Percentiles rank a stretch among this genome's conserved stretches.
These are phyloP conservation scores for Acidiella bohemica DNA, from an alignment of 495 filamentous ascomycete genomes.

Conservation along the genomic window DNA sequence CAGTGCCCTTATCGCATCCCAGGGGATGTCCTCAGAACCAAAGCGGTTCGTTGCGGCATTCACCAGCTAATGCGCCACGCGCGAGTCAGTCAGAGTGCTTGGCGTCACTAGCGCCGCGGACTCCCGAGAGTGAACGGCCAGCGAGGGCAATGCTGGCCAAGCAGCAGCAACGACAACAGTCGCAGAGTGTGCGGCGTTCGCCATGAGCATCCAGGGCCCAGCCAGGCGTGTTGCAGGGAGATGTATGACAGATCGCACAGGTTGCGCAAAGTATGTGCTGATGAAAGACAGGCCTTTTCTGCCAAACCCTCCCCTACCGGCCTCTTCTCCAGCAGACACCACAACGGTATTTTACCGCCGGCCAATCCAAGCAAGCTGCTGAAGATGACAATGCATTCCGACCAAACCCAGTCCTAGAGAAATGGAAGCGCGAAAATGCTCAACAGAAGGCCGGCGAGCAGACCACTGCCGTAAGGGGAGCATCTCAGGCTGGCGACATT, in stretches of 20 bases:
- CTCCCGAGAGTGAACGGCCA: too few relatives aligned
- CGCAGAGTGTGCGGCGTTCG: too few relatives aligned
- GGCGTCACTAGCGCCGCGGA: too few relatives aligned
- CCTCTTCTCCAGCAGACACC: conserved; percentile 8
- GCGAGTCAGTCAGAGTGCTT: too few relatives aligned
- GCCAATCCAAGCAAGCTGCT: not conserved
- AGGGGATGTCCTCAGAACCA: too few relatives aligned
- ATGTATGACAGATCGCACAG: too few relatives aligned
- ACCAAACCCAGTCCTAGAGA: conserved; percentile 24
- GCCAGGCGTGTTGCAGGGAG: conserved; percentile 2
- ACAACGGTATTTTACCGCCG: conserved; percentile 6
- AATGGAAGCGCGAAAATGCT: conserved; percentile 21
- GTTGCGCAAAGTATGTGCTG: too few relatives aligned
- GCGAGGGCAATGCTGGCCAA: too few relatives aligned
- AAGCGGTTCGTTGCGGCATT: not conserved
- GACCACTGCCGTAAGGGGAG: too few relatives aligned
- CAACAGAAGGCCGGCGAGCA: not conserved
- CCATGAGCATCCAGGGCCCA: conserved; percentile 12
- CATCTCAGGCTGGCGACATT: conserved; percentile 31
- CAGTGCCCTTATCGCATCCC: too few relatives aligned
- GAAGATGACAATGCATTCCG: not conserved
- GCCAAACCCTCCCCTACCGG: conserved; percentile 14
- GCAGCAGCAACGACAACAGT: too few relatives aligned
- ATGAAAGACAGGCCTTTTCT: conserved; percentile 8
- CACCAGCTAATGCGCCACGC: not conserved